Percentiles rank a stretch among this genome's conserved stretches.
Evolutionary conservation across 768 basidiomycete species (phyloP).

Genomic region (Auricularia auricula-judae): DNA sequence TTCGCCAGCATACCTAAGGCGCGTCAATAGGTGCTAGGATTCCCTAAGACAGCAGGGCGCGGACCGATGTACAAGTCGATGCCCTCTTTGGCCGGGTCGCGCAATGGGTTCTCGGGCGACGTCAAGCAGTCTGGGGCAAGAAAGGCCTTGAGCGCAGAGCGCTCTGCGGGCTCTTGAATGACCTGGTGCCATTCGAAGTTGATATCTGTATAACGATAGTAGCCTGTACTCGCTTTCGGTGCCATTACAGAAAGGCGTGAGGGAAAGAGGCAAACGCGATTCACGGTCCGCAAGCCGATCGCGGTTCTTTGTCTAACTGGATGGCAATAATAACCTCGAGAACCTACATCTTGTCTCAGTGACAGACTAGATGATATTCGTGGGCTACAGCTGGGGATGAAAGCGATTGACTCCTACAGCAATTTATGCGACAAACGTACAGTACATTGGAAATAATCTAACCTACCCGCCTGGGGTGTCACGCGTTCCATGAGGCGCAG

Average conservation of each 20-base stretch:
- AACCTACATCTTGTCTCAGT: too few relatives aligned
- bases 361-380: too few relatives aligned
- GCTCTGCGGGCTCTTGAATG: slow-evolving; percentile 48
- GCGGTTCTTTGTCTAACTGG: neutral
- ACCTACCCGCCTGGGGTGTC: too few relatives aligned
- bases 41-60: slow-evolving; percentile 5
- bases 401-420: too few relatives aligned
- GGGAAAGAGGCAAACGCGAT: neutral
- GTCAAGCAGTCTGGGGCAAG: slow-evolving; percentile 61
- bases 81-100: slow-evolving; percentile 34
- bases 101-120: slow-evolving; percentile 62
- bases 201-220: slow-evolving; percentile 64
- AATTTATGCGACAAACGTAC: too few relatives aligned
- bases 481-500: too few relatives aligned
- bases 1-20: slow-evolving; percentile 49
- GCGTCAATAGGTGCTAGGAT: neutral
- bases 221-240: slow-evolving; percentile 3
- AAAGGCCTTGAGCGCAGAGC: slow-evolving; percentile 53
- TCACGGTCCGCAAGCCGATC: neutral
- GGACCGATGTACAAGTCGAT: slow-evolving; percentile 61
- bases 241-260: neutral
- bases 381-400: too few relatives aligned
- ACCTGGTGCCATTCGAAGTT: slow-evolving; percentile 66
- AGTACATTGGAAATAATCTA: too few relatives aligned
- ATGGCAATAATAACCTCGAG: too few relatives aligned